Evolutionary conservation across 2,329 filamentous ascomycete genomes (phyloP).

Genomic region (Leptodontidium sp.): DNA sequence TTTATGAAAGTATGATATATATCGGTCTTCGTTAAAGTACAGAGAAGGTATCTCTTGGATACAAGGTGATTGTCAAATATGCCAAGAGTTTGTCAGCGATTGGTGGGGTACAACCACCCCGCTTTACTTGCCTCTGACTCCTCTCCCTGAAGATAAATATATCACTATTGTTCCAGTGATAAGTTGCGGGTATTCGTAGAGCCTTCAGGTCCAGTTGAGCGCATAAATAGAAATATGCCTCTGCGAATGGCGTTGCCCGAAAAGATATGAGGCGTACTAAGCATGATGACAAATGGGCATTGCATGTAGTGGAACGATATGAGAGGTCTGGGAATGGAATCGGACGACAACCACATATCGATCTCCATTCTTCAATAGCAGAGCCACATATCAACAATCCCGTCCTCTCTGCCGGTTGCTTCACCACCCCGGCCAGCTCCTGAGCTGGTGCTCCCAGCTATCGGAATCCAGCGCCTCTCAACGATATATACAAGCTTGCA

Average conservation of each 20-base stretch:
- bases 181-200: too few relatives aligned
- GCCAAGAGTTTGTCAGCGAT: conserved; percentile 10
- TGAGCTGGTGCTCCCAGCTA: too few relatives aligned
- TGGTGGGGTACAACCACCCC: background rate
- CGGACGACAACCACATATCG: too few relatives aligned
- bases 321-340: background rate
- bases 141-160: too few relatives aligned
- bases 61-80: background rate
- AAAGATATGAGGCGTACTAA: background rate
- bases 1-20: background rate
- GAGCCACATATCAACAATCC: too few relatives aligned
- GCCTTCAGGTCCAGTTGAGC: too few relatives aligned
- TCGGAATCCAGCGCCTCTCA: too few relatives aligned
- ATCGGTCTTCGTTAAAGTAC: background rate
- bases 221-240: background rate
- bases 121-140: background rate
- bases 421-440: too few relatives aligned
- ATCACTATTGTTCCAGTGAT: too few relatives aligned
- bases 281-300: background rate
- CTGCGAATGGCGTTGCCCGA: background rate
- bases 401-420: too few relatives aligned
- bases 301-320: background rate
- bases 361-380: too few relatives aligned
- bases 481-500: too few relatives aligned
- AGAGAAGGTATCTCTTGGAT: background rate